These are phyloP conservation scores for Trichosporon sp. DNA, from an alignment of 1,284 basidiomycete genomes.

Conservation along the genomic window DNA sequence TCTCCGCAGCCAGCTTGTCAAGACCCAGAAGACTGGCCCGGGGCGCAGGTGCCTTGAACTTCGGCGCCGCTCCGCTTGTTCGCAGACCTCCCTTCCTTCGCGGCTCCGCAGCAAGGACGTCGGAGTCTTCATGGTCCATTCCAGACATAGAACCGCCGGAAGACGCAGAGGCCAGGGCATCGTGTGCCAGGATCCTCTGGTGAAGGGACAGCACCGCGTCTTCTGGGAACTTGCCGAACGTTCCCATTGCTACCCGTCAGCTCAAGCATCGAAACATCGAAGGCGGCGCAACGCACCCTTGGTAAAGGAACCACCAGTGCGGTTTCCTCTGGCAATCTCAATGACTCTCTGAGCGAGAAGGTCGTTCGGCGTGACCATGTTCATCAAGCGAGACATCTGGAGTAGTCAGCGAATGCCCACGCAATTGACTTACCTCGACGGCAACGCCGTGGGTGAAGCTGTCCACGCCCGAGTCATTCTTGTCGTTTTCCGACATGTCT, in stretches of 20 bases:
- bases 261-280: background rate
- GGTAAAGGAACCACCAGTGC: conserved; percentile 66
- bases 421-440: conserved; percentile 58
- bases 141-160: conserved; percentile 54
- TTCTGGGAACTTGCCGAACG: conserved; percentile 83
- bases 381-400: conserved; percentile 75
- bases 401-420: background rate
- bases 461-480: conserved; percentile 42
- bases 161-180: conserved; percentile 48
- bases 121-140: conserved; percentile 75
- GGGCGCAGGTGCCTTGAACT: conserved; percentile 72
- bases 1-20: conserved; percentile 83
- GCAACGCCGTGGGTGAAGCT: conserved; percentile 75
- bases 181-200: conserved; percentile 65
- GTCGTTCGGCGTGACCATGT: conserved; percentile 78
- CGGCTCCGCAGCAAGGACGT: conserved; percentile 77
- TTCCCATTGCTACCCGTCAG: conserved; percentile 65
- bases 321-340: conserved; percentile 73
- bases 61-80: conserved; percentile 68
- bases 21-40: conserved; percentile 79
- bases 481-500: conserved; percentile 11
- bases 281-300: conserved; percentile 56
- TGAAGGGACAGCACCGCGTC: conserved; percentile 65
- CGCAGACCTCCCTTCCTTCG: conserved; percentile 74
- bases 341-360: conserved; percentile 74